Base-by-base conservation (phyloP, 305 asterid species). In the Salvia sclarea region DNA sequence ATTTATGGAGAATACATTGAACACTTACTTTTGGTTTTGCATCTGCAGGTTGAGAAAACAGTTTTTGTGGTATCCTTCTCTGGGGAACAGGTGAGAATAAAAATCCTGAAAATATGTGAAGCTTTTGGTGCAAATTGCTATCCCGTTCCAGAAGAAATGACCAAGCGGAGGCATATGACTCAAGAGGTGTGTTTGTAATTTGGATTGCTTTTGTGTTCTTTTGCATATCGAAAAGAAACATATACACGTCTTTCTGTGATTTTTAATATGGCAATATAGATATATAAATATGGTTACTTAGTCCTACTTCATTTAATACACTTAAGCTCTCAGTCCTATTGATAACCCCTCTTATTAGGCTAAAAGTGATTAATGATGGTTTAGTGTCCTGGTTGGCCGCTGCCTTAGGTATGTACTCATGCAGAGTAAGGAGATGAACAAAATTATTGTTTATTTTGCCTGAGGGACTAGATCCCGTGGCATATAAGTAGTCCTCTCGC, bases 111-210 rank as follows among this genome's bases (percentile, higher is more conserved):
- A 86, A 95, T 95, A 67, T 95, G 99, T 80, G 99, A 95, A 64
- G 98, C 99, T 64, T 95, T 92, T 79, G 95, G 91, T 41, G 97
- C 98, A 60, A 95, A 83, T 75, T 95, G 98, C 88, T 95, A 88
- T 75, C 98, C 99, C 55, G 95, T 92, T 77, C 97, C 98, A 8
- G 97, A 95, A 76, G 96, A 95, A 54, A 53, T 78, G 61, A 80
- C 80, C 70, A 95, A 85, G 73, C 75, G 96, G 73, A 86, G 90
- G 76, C 98, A 95, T 81, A 84, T 92, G 70, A 84, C 86, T 41
- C 84, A 79, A 79, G 99, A 95, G 82, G 98, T 95, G 80, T 71
- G 95, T 61, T 66, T 24, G 66, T 69, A 53, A 71, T 40, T 40
- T 72, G 41, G 58, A 73, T 65, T 43, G 28, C 53, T 21, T 50